Evolutionary conservation across 148 eudicot genomes (phyloP).

Genomic region (Diospyros kaki): DNA sequence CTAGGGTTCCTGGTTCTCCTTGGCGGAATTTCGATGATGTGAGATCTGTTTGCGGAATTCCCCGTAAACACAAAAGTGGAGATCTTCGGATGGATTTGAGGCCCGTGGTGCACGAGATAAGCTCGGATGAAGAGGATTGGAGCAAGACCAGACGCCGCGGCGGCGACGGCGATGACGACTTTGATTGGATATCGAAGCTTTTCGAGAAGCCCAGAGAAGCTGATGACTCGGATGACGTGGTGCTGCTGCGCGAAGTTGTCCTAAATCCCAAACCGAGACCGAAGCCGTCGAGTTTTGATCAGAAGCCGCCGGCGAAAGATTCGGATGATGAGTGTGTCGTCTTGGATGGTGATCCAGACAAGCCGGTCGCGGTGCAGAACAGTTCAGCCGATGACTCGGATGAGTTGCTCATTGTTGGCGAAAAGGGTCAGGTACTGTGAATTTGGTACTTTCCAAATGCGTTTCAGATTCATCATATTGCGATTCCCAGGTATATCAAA

Average conservation of each 20-base stretch:
- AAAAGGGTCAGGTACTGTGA: constrained; percentile 67
- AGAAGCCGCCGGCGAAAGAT: constrained; percentile 1
- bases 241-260: constrained; percentile 40
- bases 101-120: constrained; percentile 36
- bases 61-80: not conserved
- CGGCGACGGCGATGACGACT: constrained; percentile 25
- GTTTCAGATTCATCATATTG: not conserved
- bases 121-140: constrained; percentile 68
- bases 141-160: constrained; percentile 15
- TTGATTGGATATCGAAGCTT: constrained; percentile 46
- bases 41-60: not conserved
- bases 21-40: not conserved
- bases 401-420: constrained; percentile 55
- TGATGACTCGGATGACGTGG: constrained; percentile 48
- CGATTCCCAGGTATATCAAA: not conserved
- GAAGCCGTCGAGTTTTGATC: not conserved
- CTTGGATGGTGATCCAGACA: constrained; percentile 70
- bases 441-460: not conserved
- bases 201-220: constrained; percentile 6
- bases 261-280: constrained; percentile 27
- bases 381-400: constrained; percentile 34
- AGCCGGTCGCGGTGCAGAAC: constrained; percentile 19
- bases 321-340: constrained; percentile 77
- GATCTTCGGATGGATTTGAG: constrained; percentile 15
- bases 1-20: constrained; percentile 3